Evolutionary conservation across 805 yeast species (phyloP).

Genomic region (Teunomyces tritomae): DNA sequence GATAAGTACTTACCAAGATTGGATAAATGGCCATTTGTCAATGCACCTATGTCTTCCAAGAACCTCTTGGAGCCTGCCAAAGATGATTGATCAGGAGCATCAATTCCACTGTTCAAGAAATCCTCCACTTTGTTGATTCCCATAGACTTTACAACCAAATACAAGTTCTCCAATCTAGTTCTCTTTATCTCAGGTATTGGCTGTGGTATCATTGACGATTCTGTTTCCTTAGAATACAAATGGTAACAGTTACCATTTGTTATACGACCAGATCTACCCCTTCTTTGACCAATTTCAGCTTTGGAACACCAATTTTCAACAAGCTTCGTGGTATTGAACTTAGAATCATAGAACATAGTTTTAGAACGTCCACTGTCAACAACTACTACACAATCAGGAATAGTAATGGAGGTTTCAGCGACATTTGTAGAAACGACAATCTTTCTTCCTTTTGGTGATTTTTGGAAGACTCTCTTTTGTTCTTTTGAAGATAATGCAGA

Average conservation of each 20-base stretch:
- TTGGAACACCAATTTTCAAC: conserved; percentile 83
- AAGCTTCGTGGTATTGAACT: conserved; percentile 64
- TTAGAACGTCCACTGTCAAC: conserved; percentile 87
- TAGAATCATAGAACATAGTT: conserved; percentile 66
- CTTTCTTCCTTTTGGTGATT: conserved; percentile 62
- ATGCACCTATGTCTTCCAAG: conserved; percentile 71
- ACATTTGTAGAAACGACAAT: conserved; percentile 88
- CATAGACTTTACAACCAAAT: conserved; percentile 84
- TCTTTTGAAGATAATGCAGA: conserved; percentile 83
- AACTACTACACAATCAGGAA: conserved; percentile 91
- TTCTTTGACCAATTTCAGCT: conserved; percentile 86
- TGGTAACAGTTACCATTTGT: conserved; percentile 79
- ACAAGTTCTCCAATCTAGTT: conserved; percentile 78
- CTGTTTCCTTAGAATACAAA: conserved; percentile 63
- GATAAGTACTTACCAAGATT: conserved; percentile 79
- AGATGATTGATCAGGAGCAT: conserved; percentile 64
- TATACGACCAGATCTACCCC: conserved; percentile 99
- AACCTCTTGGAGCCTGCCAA: conserved; percentile 50
- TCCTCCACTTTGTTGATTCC: conserved; percentile 69
- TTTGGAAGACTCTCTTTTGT: conserved; percentile 70
- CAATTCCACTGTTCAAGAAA: conserved; percentile 74
- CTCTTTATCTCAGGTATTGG: conserved; percentile 90
- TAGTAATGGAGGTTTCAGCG: conserved; percentile 96
- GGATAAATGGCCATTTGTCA: conserved; percentile 52
- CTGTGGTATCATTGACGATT: conserved; percentile 55